Evolutionary conservation across 192 early-diverging fungal species (phyloP), one percentile per base, ranked within the genome.

Genomic region (Entophlyctis luteolus): DNA sequence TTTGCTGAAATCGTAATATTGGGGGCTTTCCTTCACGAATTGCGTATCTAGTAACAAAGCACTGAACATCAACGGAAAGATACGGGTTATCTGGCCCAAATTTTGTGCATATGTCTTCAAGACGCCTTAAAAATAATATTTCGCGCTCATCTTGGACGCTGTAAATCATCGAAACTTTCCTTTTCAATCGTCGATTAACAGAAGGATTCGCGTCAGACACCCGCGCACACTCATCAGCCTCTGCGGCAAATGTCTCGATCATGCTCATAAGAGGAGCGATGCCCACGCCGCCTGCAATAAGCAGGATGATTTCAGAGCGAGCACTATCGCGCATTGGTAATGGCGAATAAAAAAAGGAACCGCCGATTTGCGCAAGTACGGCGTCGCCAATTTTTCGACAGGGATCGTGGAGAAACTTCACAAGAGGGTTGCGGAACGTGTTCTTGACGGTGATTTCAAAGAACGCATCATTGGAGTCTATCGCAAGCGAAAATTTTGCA

Each of bases 381-480:
- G 20, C 20, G 48, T 63, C 62, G 31, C 62, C 62, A 6, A 32
- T 8, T 29, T 8, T 4, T 16, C 45, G 45, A 10, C 8, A 6
- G 10, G 25, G 20, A 32, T 48, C 45, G 32, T 63, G 62, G 18
- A 63, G 25, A 33, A 50, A 49, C 32, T 63, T 63, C 14, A 63
- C 62, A 20, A 63, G 48, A 18, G 62, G 62, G 31, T 63, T 63
- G 29, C 34, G 45, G 62, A 33, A 63, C 23, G 62, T 48, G 33
- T 63, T 48, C 31, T 63, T 63, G n/a, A 63, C 62, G 8, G 62
- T 63, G 25, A 63, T 50, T 28, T 31, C 10, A 32, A 63, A 63
- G 8, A 12, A n/a, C 39, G 39, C n/a, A n/a, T 12, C n/a, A 12
- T 42, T 8, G 8, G 39, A n/a, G 10, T 12, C 10, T 42, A 12